A percentile compares a stretch with the other conserved stretches of the same genome.
phyloP scores from a whole-genome alignment of 305 asterid species.

The Solanum hybrid region DNA sequence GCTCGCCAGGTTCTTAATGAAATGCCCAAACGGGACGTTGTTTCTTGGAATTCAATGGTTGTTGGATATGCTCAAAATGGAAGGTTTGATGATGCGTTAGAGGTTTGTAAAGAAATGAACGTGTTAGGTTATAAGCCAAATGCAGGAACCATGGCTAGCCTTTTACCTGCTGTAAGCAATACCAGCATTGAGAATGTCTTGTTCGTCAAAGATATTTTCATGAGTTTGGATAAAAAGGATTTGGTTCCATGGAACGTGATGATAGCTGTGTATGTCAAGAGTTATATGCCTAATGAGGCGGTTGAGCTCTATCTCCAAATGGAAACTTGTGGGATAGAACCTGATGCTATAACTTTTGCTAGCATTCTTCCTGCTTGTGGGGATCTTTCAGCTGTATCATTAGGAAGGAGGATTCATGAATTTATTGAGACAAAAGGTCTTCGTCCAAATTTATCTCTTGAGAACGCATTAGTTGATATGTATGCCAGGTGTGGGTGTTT shows the following conservation, averaged over 20 bases:
- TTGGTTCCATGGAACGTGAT: constrained; percentile 81
- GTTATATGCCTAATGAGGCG: constrained; percentile 64
- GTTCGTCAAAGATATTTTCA: constrained; percentile 54
- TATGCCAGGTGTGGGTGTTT: constrained; percentile 81
- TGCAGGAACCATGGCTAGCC: constrained; percentile 90
- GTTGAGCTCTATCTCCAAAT: constrained; percentile 44
- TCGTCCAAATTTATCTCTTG: constrained; percentile 51
- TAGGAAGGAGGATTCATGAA: constrained; percentile 57
- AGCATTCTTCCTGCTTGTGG: constrained; percentile 81
- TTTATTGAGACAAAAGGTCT: constrained; percentile 33
- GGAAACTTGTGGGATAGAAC: constrained; percentile 44
- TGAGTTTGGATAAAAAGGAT: constrained; percentile 35
- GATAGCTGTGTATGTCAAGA: constrained; percentile 54
- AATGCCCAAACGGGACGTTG: constrained; percentile 48
- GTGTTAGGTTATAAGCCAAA: constrained; percentile 40
- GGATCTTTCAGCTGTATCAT: constrained; percentile 52
- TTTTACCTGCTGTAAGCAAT: constrained; percentile 69
- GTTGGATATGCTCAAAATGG: constrained; percentile 59
- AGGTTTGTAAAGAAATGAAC: constrained; percentile 63
- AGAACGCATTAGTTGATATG: constrained; percentile 80
- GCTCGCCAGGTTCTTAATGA: constrained; percentile 54
- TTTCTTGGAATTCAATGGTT: constrained; percentile 82
- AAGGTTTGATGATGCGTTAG: constrained; percentile 55
- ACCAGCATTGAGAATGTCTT: constrained; percentile 46
- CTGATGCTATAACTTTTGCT: constrained; percentile 54